Evolutionary conservation across 306 rosid species (phyloP).

Genomic region (Corylus americana): DNA sequence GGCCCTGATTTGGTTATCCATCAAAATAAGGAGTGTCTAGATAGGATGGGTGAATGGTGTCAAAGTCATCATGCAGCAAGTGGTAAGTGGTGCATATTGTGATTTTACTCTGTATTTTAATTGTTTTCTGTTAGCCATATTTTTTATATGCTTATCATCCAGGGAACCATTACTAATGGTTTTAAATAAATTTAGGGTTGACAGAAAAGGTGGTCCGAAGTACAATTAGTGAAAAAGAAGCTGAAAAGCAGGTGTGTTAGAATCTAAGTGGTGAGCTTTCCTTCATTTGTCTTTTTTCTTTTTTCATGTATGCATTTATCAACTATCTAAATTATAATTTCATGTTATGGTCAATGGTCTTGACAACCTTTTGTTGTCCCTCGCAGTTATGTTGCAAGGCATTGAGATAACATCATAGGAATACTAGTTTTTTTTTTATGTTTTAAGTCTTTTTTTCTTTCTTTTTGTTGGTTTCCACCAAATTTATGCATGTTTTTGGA

Average conservation of each 20-base stretch:
- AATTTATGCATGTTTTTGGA: not conserved
- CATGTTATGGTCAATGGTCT: not conserved
- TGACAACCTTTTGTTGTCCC: not conserved
- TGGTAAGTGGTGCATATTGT: constrained; percentile 60
- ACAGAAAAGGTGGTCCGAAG: constrained; percentile 72
- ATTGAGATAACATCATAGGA: not conserved
- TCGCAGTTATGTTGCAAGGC: not conserved
- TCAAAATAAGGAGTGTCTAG: constrained; percentile 83
- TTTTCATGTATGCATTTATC: not conserved
- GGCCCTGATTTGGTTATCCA: constrained; percentile 97
- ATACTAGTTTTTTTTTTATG: not conserved
- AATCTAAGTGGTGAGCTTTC: constrained; percentile 5
- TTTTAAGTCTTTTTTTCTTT: too few relatives aligned
- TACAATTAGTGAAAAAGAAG: constrained; percentile 74
- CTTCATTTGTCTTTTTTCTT: constrained; percentile 1
- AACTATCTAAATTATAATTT: not conserved
- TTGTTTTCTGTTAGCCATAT: not conserved
- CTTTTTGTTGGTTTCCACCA: not conserved
- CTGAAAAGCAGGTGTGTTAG: constrained; percentile 82
- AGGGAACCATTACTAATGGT: constrained; percentile 23
- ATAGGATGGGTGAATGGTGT: constrained; percentile 97
- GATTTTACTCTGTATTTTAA: constrained; percentile 5
- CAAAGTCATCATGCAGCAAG: constrained; percentile 86
- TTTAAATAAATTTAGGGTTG: constrained; percentile 56
- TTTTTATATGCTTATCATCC: constrained; percentile 17